Base-by-base conservation (phyloP, 2,329 filamentous ascomycete genomes). In the Emergomyces orientalis region DNA sequence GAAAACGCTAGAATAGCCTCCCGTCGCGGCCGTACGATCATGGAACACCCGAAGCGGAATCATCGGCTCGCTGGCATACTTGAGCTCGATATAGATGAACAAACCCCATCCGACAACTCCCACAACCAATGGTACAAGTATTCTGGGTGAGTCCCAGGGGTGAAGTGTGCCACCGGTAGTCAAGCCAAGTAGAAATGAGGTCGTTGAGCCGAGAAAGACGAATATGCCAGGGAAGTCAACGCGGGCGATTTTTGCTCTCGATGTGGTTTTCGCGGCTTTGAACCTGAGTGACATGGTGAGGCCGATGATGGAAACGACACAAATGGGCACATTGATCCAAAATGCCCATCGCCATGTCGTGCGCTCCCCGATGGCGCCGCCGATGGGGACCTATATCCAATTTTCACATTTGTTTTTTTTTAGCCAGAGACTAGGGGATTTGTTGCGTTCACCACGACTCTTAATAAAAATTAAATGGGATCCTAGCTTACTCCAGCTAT, bases 251-350 rank as follows among this genome's bases (percentile, higher is more conserved):
- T 76, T 0, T 81, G 84, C 34, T 77, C 74, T 5, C 14, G 52
- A 82, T 80, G 60, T 84, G 82, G 65, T 84, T 85, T 79, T 39
- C 85, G 73, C 43, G 30, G 39, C 25, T 45, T 51, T 62, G 22
- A 51, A 22, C 6, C 47, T 43, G 19, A 60, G 59, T 2, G 45
- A 60, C 65, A 80, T 82, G 34, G 83, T 66, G 2, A 83, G 61
- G 0, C 85, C 72, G 3, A 80, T 34, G 32, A 83, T 80, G 0
- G 81, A 78, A 0, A 76, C 68, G 1, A 78, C 81, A 39, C 75
- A 78, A 30, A 84, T 76, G 0, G 82, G 82, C 0, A 78, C 71
- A 60, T 84, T 85, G 69, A 84, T 80, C 75, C 81, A 84, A 67
- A 82, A 83, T 47, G 78, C 79, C 80, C 81, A 84, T 60, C 81